Percentiles rank a stretch among this genome's conserved stretches.
These are phyloP conservation scores for Fraxinus excelsior DNA, from an alignment of 257 asterid genomes.

Conservation along the genomic window DNA sequence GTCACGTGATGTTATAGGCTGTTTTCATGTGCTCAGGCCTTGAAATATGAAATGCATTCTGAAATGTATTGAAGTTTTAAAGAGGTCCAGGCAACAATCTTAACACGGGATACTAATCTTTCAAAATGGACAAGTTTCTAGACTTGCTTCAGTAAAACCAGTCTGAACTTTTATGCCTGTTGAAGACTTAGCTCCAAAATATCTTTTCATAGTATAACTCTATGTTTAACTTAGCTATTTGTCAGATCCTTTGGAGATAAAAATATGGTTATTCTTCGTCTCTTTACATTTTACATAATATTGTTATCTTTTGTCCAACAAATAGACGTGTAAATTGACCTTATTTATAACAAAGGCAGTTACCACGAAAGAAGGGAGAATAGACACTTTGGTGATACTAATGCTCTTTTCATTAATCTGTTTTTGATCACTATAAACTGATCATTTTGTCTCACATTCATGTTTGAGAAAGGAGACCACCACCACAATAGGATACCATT, in stretches of 20 bases:
- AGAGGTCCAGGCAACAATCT: neutral
- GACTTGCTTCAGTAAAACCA: neutral
- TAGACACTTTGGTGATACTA: neutral
- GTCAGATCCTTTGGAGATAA: neutral
- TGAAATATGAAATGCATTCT: conserved; percentile 1
- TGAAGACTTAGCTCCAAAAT: neutral
- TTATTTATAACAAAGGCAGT: neutral
- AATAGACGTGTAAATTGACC: neutral
- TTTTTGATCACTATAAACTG: neutral
- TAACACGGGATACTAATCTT: neutral
- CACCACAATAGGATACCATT: neutral
- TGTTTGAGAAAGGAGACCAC: neutral
- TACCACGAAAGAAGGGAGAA: neutral
- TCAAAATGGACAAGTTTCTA: neutral
- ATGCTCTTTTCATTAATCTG: neutral
- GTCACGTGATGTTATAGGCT: neutral
- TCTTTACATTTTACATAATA: neutral
- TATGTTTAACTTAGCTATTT: neutral
- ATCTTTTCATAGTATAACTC: neutral
- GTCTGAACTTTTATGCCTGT: neutral
- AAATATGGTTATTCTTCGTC: neutral
- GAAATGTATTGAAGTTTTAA: neutral
- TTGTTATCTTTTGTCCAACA: neutral
- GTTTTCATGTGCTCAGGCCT: neutral
- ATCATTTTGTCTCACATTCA: neutral